Evolutionary conservation across 805 yeast genomes (phyloP).

Genomic region (Saccharomycopsis sp.): DNA sequence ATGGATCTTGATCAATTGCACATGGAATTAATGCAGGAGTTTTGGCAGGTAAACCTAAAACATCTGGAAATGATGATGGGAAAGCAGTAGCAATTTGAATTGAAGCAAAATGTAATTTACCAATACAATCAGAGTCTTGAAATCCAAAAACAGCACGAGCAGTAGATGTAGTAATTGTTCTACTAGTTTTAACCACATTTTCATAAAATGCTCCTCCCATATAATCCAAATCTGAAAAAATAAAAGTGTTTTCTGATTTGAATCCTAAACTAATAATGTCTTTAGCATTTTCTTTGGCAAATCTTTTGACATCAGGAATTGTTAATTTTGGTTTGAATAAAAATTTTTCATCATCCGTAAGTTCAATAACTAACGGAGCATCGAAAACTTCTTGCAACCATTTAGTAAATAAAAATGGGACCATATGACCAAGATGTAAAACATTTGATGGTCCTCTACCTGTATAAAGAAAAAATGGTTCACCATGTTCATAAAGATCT

Average conservation of each 20-base stretch:
- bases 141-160: slow-evolving; percentile 97
- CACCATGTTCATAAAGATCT: slow-evolving; percentile 86
- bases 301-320: slow-evolving; percentile 76
- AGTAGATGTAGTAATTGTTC: slow-evolving; percentile 95
- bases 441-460: slow-evolving; percentile 97
- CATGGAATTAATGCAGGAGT: slow-evolving; percentile 97
- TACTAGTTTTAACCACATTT: slow-evolving; percentile 82
- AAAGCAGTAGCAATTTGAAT: slow-evolving; percentile 94
- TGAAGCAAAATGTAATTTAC: slow-evolving; percentile 90
- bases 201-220: slow-evolving; percentile 94
- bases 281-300: slow-evolving; percentile 74
- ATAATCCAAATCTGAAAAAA: slow-evolving; percentile 84
- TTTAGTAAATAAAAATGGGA: slow-evolving; percentile 90
- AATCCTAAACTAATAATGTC: slow-evolving; percentile 94
- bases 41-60: slow-evolving; percentile 74
- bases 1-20: slow-evolving; percentile 98
- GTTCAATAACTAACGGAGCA: slow-evolving; percentile 85
- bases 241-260: slow-evolving; percentile 88
- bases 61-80: slow-evolving; percentile 92
- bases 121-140: slow-evolving; percentile 89
- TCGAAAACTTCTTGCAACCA: slow-evolving; percentile 98
- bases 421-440: slow-evolving; percentile 95
- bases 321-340: slow-evolving; percentile 85
- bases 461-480: slow-evolving; percentile 90
- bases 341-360: slow-evolving; percentile 96